Percentiles rank a stretch among this genome's conserved stretches.
phyloP scores from a whole-genome alignment of 2,329 filamentous ascomycete genomes.

The Beauveria brongniartii region DNA sequence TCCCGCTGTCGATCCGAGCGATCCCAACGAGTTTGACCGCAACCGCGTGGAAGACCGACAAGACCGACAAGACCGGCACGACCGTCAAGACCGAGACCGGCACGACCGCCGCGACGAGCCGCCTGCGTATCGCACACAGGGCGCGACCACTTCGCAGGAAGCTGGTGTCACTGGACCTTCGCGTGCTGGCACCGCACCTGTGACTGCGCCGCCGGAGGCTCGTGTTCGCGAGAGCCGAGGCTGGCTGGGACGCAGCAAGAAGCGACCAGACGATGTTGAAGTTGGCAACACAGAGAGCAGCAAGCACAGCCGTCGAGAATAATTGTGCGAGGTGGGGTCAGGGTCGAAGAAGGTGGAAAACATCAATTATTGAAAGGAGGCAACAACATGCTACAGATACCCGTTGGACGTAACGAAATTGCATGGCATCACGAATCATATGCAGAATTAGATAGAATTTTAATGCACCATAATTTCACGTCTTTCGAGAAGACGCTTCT shows the following conservation, averaged over 20 bases:
- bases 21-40: constrained; percentile 44
- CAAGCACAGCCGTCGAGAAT: constrained; percentile 11
- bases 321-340: background rate
- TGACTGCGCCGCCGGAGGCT: constrained; percentile 12
- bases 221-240: constrained; percentile 20
- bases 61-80: too few species aligned
- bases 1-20: constrained; percentile 42
- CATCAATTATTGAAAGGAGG: background rate
- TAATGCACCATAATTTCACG: background rate
- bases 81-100: background rate
- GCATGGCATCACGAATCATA: constrained; percentile 2
- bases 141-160: constrained; percentile 13
- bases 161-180: constrained; percentile 2
- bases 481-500: background rate
- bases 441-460: background rate
- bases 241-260: constrained; percentile 21
- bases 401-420: constrained; percentile 1
- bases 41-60: background rate
- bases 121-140: constrained; percentile 19
- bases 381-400: background rate
- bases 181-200: background rate
- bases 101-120: constrained; percentile 14
- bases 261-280: constrained; percentile 24
- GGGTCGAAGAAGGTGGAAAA: background rate
- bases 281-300: constrained; percentile 16